Evolutionary conservation across 768 basidiomycete species (phyloP).

Genomic region (Clavaria fumosa): DNA sequence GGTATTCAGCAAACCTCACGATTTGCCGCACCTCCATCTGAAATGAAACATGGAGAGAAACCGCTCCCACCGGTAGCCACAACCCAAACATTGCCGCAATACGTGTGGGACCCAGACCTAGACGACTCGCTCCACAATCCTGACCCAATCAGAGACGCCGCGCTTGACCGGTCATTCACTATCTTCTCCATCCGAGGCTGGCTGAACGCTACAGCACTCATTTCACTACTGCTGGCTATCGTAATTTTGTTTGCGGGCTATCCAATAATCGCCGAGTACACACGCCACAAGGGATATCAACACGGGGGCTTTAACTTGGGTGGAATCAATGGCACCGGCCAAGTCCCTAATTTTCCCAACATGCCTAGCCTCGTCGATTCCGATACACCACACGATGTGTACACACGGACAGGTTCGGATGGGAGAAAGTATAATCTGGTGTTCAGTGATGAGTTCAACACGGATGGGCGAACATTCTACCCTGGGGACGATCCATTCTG

Average conservation of each 20-base stretch:
- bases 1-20: constrained; percentile 33
- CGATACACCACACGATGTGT: constrained; percentile 49
- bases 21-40: constrained; percentile 39
- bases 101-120: constrained; percentile 72
- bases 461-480: constrained; percentile 49
- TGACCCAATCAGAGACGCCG: constrained; percentile 56
- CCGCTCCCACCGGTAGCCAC: constrained; percentile 21
- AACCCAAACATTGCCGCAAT: constrained; percentile 53
- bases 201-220: constrained; percentile 59
- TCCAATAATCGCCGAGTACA: constrained; percentile 58
- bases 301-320: constrained; percentile 70
- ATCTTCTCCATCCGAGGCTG: constrained; percentile 75
- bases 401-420: constrained; percentile 50
- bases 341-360: constrained; percentile 62
- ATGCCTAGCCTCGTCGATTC: constrained; percentile 59
- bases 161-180: constrained; percentile 43
- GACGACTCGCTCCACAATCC: constrained; percentile 88
- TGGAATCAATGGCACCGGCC: constrained; percentile 74
- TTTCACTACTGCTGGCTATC: constrained; percentile 52
- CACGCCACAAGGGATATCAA: constrained; percentile 18
- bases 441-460: constrained; percentile 68
- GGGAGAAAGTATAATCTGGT: constrained; percentile 69
- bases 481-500: constrained; percentile 72
- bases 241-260: constrained; percentile 78
- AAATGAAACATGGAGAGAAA: constrained; percentile 21